A percentile compares a stretch with the other conserved stretches of the same genome.
Conservation (phyloP, 140 eudicot genomes). For the Oenanthe javanica region DNA sequence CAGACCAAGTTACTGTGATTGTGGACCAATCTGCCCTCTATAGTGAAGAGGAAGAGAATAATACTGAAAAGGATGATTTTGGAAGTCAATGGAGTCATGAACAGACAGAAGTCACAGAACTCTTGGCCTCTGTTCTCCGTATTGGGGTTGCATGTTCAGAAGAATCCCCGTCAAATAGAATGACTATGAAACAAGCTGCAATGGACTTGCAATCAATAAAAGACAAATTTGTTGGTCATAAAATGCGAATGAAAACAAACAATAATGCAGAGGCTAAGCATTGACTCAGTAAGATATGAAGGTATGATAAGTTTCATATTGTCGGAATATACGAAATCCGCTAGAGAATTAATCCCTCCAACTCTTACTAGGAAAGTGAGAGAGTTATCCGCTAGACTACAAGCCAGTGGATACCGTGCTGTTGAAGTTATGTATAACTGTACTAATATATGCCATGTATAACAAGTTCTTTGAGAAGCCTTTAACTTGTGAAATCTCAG, state of each 20-base stretch:
- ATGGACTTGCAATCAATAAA: neutral
- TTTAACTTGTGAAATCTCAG: no score
- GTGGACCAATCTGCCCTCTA: slow-evolving; percentile 11
- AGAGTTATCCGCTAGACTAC: no score
- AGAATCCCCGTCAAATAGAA: slow-evolving; percentile 17
- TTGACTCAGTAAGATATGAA: neutral
- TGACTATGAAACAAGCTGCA: slow-evolving; percentile 11
- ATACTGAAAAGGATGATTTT: neutral
- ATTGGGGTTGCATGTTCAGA: slow-evolving; percentile 18
- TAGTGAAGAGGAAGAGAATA: neutral
- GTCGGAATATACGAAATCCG: no score
- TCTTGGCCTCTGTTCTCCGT: slow-evolving; percentile 13
- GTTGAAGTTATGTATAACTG: no score
- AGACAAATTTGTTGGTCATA: neutral
- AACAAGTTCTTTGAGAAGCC: no score
- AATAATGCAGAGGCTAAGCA: neutral
- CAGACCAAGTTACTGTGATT: slow-evolving; percentile 17
- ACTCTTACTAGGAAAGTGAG: no score
- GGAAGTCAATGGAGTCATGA: slow-evolving; percentile 9
- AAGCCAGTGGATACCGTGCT: no score
- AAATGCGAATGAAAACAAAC: neutral
- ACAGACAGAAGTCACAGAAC: neutral
- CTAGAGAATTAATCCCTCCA: no score
- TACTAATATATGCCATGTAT: no score
- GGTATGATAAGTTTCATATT: neutral